These are phyloP conservation scores for Chiua virens DNA, from an alignment of 768 basidiomycete genomes.

Conservation along the genomic window DNA sequence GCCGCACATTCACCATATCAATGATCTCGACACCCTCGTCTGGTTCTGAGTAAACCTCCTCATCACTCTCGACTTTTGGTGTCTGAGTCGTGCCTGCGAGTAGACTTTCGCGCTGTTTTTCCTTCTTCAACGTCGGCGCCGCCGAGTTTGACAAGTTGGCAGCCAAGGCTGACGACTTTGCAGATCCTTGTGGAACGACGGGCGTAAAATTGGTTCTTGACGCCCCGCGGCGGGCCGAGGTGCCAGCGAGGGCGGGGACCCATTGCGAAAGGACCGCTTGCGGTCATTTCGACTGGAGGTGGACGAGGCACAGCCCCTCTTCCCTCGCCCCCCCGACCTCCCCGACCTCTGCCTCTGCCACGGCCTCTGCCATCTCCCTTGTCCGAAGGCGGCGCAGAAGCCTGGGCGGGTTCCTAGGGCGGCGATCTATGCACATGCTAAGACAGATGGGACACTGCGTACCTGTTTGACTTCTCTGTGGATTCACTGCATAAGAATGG, in stretches of 20 bases:
- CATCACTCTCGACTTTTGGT: constrained; percentile 46
- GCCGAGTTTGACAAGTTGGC: constrained; percentile 49
- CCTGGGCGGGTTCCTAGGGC: constrained; percentile 48
- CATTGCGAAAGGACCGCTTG: constrained; percentile 86
- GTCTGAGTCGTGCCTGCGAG: constrained; percentile 23
- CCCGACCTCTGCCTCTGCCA: constrained; percentile 51
- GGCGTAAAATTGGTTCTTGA: constrained; percentile 61
- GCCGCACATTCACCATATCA: constrained; percentile 73
- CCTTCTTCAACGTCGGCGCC: constrained; percentile 51
- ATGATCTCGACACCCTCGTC: constrained; percentile 87
- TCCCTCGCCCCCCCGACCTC: constrained; percentile 56
- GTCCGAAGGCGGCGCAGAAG: constrained; percentile 33
- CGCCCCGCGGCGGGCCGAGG: constrained; percentile 46
- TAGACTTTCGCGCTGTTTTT: constrained; percentile 33
- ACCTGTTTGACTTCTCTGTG: constrained; percentile 67
- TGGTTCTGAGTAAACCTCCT: constrained; percentile 80
- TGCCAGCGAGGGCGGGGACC: constrained; percentile 72
- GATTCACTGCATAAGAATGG: constrained; percentile 15
- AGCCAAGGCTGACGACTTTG: constrained; percentile 41
- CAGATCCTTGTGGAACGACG: constrained; percentile 40
- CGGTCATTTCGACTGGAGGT: constrained; percentile 69
- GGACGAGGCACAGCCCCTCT: constrained; percentile 46
- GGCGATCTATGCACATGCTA: constrained; percentile 4
- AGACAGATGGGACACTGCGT: constrained; percentile 19
- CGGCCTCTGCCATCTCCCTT: constrained; percentile 47